These are phyloP conservation scores for Eudorina sp. DNA, from an alignment of 139 green algal genomes.

Conservation along the genomic window DNA sequence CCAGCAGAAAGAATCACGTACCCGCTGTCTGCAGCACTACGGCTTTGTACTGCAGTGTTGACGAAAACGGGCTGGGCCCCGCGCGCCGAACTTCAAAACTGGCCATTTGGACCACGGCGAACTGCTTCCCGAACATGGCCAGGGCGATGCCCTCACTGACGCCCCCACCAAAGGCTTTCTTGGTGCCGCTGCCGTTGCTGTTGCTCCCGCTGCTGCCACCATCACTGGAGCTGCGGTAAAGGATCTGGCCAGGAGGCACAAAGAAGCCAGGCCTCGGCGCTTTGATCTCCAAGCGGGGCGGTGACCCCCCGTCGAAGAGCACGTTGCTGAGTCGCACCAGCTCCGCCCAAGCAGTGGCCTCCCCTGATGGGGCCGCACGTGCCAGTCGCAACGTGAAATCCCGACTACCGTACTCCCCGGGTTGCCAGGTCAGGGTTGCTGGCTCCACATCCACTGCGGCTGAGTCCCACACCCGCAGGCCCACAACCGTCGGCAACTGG, in stretches of 20 bases:
- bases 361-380: background rate
- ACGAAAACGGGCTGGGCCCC: background rate
- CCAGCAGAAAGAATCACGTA: too few relatives aligned
- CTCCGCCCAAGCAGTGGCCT: background rate
- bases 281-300: background rate
- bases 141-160: background rate
- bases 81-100: background rate
- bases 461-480: slow-evolving; percentile 21
- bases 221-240: background rate
- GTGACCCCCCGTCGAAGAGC: background rate
- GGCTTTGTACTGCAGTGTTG: background rate
- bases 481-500: background rate
- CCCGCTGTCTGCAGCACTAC: background rate
- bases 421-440: background rate
- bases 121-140: background rate
- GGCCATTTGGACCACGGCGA: background rate
- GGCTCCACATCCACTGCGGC: background rate
- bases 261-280: background rate
- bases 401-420: background rate
- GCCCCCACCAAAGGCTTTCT: background rate
- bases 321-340: background rate
- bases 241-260: background rate
- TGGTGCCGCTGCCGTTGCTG: background rate
- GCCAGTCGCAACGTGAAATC: background rate
- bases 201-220: background rate